These are phyloP conservation scores for Mercurialis annua DNA, from an alignment of 345 rosid genomes.

Conservation along the genomic window DNA sequence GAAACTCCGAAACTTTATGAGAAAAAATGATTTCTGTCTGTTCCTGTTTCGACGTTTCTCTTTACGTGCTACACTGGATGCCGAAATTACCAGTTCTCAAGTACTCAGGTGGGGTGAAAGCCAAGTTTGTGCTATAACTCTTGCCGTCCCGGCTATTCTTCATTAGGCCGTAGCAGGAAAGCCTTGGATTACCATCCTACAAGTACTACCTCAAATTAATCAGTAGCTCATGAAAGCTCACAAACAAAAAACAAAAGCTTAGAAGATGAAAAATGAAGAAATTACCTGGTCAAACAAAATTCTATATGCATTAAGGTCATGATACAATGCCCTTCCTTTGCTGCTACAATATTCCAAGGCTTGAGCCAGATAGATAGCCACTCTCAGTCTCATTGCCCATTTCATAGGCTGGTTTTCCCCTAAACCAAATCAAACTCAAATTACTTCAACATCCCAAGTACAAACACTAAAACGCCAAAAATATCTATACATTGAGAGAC, in stretches of 20 bases:
- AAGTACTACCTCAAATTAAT: slow-evolving; percentile 16
- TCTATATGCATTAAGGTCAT: slow-evolving; percentile 94
- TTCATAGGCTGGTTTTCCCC: slow-evolving; percentile 98
- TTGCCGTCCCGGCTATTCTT: slow-evolving; percentile 93
- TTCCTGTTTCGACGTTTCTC: too few species aligned
- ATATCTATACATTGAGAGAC: background rate
- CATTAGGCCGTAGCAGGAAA: slow-evolving; percentile 93
- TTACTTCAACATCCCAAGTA: slow-evolving; percentile 6
- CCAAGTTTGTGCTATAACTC: slow-evolving; percentile 91
- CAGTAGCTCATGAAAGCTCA: slow-evolving; percentile 4
- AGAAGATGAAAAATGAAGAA: background rate
- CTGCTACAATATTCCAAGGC: slow-evolving; percentile 83
- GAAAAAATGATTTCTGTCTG: too few species aligned
- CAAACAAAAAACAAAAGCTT: background rate
- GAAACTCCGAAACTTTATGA: background rate
- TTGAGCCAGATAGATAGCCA: slow-evolving; percentile 84
- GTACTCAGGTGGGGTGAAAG: slow-evolving; percentile 98
- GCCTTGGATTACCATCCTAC: slow-evolving; percentile 88
- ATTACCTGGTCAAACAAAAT: slow-evolving; percentile 86
- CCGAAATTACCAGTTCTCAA: slow-evolving; percentile 58
- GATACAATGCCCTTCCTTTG: slow-evolving; percentile 91
- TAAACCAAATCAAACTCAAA: slow-evolving; percentile 25
- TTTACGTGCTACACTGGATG: too few species aligned
- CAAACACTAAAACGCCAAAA: background rate
- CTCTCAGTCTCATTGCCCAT: slow-evolving; percentile 97